phyloP scores from a whole-genome alignment of 805 yeast species.

The Sugiyamaella boreocaroliniensis region DNA sequence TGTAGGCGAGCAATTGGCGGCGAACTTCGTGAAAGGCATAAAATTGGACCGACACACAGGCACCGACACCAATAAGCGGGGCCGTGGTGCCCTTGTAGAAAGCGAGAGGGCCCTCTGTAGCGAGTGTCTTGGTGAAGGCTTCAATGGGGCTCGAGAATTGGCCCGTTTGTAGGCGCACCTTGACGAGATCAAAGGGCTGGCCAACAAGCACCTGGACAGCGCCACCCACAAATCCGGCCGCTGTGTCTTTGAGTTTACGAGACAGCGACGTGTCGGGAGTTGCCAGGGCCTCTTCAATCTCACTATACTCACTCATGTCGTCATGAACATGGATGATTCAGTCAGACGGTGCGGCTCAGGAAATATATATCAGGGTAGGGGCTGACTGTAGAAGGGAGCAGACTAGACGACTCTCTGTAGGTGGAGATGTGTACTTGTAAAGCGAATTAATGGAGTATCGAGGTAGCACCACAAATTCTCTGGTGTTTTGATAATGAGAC shows the following conservation, averaged over 20 bases:
- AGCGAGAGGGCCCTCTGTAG: conserved; percentile 55
- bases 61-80: conserved; percentile 63
- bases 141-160: conserved; percentile 46
- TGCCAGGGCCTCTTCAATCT: background rate
- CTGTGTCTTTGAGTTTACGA: conserved; percentile 46
- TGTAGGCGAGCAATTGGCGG: conserved; percentile 43
- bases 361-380: too few relatives aligned
- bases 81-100: conserved; percentile 64
- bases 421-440: too few relatives aligned
- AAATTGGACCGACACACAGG: conserved; percentile 62
- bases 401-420: too few relatives aligned
- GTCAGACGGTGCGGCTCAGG: too few relatives aligned
- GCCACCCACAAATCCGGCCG: conserved; percentile 51
- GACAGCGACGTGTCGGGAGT: conserved; percentile 27
- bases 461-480: too few relatives aligned
- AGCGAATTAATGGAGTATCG: too few relatives aligned
- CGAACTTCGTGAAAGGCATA: conserved; percentile 67
- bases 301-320: background rate
- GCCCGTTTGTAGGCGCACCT: conserved; percentile 66
- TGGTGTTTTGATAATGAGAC: too few relatives aligned
- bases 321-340: background rate
- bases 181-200: conserved; percentile 66
- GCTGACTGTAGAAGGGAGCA: too few relatives aligned
- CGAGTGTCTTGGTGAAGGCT: conserved; percentile 47
- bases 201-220: conserved; percentile 51